Conservation (phyloP, 768 basidiomycete species). For the Calocybe cyanea region DNA sequence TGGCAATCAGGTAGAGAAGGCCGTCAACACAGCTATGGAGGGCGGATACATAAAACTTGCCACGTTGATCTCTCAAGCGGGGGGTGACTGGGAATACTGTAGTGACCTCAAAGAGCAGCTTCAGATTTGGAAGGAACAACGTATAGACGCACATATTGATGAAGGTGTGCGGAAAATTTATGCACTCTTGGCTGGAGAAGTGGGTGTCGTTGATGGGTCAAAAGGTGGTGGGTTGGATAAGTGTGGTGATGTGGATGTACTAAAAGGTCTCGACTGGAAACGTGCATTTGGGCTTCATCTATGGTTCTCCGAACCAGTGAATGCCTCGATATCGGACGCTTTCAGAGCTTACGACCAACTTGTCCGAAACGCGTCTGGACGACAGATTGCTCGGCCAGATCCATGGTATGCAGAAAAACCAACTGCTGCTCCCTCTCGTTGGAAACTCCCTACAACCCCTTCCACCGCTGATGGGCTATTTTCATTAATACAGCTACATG, state of each 20-base stretch:
- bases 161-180: slow-evolving; percentile 75
- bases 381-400: slow-evolving; percentile 46
- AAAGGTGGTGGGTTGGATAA: slow-evolving; percentile 47
- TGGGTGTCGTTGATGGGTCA: slow-evolving; percentile 54
- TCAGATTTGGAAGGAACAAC: slow-evolving; percentile 77
- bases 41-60: slow-evolving; percentile 81
- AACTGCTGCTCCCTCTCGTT: slow-evolving; percentile 19
- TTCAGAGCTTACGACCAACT: slow-evolving; percentile 57
- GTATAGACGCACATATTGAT: slow-evolving; percentile 65
- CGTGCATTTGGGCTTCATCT: slow-evolving; percentile 85
- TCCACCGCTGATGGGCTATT: slow-evolving; percentile 70
- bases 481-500: slow-evolving; percentile 73
- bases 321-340: slow-evolving; percentile 66
- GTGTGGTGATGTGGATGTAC: slow-evolving; percentile 56
- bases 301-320: slow-evolving; percentile 80
- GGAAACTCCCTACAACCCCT: slow-evolving; percentile 41
- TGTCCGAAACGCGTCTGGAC: slow-evolving; percentile 28
- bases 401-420: slow-evolving; percentile 47
- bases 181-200: slow-evolving; percentile 72
- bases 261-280: slow-evolving; percentile 88
- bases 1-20: slow-evolving; percentile 84
- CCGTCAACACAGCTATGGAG: slow-evolving; percentile 70
- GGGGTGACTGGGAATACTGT: slow-evolving; percentile 71
- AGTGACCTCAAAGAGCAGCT: slow-evolving; percentile 74
- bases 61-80: slow-evolving; percentile 83